These are phyloP conservation scores for Macadamia integrifolia DNA, from an alignment of 164 flowering plant genomes.

Conservation along the genomic window DNA sequence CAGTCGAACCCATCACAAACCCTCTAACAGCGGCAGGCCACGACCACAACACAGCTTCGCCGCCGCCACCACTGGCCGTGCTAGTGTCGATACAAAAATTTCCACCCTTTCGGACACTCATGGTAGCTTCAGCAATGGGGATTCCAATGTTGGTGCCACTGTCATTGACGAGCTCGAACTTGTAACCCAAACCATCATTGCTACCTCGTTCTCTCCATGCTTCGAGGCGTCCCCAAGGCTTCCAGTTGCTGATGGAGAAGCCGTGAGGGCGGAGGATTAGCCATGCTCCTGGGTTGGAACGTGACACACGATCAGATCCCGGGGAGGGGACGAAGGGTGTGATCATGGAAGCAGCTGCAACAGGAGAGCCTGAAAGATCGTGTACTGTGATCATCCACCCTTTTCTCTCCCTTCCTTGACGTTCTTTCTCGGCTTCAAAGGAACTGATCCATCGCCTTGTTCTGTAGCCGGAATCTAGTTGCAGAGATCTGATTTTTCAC, in stretches of 20 bases:
- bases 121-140: constrained; percentile 57
- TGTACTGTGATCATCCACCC: constrained; percentile 92
- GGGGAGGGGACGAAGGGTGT: constrained; percentile 96
- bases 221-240: constrained; percentile 96
- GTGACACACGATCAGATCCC: constrained; percentile 72
- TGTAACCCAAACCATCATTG: constrained; percentile 71
- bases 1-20: constrained; percentile 78
- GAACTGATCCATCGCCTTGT: constrained; percentile 51
- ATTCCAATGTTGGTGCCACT: constrained; percentile 37
- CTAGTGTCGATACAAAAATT: constrained; percentile 57
- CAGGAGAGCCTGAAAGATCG: constrained; percentile 91
- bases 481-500: constrained; percentile 45
- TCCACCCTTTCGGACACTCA: constrained; percentile 68
- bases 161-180: constrained; percentile 67
- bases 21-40: constrained; percentile 44
- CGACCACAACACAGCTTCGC: constrained; percentile 17
- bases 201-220: constrained; percentile 89
- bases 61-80: constrained; percentile 3
- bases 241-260: constrained; percentile 59
- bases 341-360: constrained; percentile 93
- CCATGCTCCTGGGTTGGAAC: constrained; percentile 96
- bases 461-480: constrained; percentile 40
- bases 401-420: constrained; percentile 58
- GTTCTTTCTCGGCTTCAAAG: constrained; percentile 34
- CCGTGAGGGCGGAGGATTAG: constrained; percentile 81